Percentiles rank a stretch among this genome's conserved stretches.
These are phyloP conservation scores for Ganoderma lucidum DNA, from an alignment of 1,284 basidiomycete genomes.

Conservation along the genomic window DNA sequence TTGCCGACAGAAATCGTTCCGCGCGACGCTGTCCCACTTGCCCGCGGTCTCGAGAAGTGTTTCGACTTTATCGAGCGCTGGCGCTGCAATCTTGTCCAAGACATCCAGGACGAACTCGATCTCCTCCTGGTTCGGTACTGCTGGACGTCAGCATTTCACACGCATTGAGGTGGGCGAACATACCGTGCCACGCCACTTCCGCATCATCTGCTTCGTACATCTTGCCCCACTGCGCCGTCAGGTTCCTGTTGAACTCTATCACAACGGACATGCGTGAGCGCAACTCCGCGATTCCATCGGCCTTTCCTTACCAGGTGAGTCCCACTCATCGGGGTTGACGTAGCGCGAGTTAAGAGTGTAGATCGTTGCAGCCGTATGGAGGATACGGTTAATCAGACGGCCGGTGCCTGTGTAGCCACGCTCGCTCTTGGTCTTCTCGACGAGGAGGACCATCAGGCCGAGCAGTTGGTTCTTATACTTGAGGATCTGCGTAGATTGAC, in stretches of 20 bases:
- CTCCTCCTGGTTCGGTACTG: conserved; percentile 78
- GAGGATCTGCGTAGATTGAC: conserved; percentile 59
- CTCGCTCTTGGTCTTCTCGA: conserved; percentile 88
- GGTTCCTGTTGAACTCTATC: conserved; percentile 75
- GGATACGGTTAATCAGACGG: conserved; percentile 79
- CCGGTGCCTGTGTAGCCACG: conserved; percentile 89
- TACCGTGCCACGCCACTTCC: conserved; percentile 90
- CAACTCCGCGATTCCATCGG: conserved; percentile 15
- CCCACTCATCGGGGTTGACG: conserved; percentile 87
- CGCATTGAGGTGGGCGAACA: conserved; percentile 26
- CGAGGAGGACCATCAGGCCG: conserved; percentile 72
- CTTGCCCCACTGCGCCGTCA: conserved; percentile 87
- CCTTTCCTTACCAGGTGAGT: conserved; percentile 64
- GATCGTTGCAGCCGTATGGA: conserved; percentile 80
- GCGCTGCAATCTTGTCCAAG: conserved; percentile 73
- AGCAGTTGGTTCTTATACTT: conserved; percentile 76
- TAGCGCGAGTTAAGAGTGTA: conserved; percentile 88
- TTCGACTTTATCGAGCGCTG: conserved; percentile 77
- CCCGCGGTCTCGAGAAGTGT: conserved; percentile 61
- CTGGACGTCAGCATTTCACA: conserved; percentile 9
- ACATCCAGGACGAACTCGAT: conserved; percentile 86
- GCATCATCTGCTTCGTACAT: conserved; percentile 85
- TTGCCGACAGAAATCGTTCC: conserved; percentile 95
- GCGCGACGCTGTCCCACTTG: conserved; percentile 76
- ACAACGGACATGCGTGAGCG: not conserved